Conservation (phyloP, 2,329 filamentous ascomycete genomes). For the Apiospora pterosperma region DNA sequence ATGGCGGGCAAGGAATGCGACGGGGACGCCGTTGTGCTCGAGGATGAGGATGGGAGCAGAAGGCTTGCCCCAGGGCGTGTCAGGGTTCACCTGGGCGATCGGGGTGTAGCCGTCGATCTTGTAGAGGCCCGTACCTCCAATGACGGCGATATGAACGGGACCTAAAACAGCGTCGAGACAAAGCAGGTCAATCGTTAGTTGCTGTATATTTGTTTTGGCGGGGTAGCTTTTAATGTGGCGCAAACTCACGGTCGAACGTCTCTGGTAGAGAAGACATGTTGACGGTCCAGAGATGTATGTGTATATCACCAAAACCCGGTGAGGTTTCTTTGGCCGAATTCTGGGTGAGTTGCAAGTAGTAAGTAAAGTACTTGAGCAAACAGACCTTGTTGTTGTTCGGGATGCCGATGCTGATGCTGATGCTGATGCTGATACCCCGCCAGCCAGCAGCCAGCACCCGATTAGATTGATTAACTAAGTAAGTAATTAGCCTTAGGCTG, state of each 20-base stretch:
- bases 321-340: background rate
- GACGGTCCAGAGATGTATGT: background rate
- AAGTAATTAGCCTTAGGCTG: no score
- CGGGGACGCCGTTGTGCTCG: constrained; percentile 74
- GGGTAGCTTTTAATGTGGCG: constrained; percentile 4
- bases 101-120: constrained; percentile 84
- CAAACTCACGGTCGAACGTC: constrained; percentile 53
- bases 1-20: constrained; percentile 94
- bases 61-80: constrained; percentile 86
- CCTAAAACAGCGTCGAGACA: constrained; percentile 35
- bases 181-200: background rate
- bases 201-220: constrained; percentile 9
- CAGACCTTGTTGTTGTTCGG: background rate
- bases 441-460: background rate
- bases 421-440: background rate
- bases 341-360: no score
- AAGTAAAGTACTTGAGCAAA: background rate
- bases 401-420: background rate
- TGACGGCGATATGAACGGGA: constrained; percentile 79
- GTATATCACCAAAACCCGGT: background rate
- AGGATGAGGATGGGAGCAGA: constrained; percentile 78
- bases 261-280: constrained; percentile 55
- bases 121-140: constrained; percentile 89
- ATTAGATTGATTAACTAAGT: no score
- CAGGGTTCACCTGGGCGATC: constrained; percentile 71